phyloP scores from a whole-genome alignment of 495 filamentous ascomycete species.

The Tirmania nivea region DNA sequence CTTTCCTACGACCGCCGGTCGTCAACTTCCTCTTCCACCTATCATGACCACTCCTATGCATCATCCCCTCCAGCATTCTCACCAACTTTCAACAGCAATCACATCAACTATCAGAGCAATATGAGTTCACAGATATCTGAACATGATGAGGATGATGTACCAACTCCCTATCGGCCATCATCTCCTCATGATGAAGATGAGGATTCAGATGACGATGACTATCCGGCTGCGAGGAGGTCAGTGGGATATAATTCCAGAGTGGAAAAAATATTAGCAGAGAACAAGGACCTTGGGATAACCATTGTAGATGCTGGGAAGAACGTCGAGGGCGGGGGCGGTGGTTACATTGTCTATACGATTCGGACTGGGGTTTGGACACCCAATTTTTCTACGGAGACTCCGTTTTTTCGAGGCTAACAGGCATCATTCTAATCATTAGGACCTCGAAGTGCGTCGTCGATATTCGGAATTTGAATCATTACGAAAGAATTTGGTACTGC shows the following conservation, averaged over 20 bases:
- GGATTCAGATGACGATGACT: conserved; percentile 24
- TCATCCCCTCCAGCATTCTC: conserved; percentile 27
- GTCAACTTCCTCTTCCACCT: conserved; percentile 20
- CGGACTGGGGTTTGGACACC: conserved; percentile 54
- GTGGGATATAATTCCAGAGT: conserved; percentile 83
- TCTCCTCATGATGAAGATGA: conserved; percentile 29
- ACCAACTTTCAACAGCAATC: conserved; percentile 17
- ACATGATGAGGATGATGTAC: not conserved
- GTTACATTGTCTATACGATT: conserved; percentile 91
- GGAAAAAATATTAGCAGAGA: conserved; percentile 90
- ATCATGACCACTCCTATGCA: conserved; percentile 23
- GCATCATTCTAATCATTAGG: conserved; percentile 27
- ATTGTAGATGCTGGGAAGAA: conserved; percentile 94
- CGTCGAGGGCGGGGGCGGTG: conserved; percentile 60
- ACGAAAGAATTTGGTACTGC: conserved; percentile 60
- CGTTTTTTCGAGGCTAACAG: not conserved
- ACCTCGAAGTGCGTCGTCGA: conserved; percentile 77
- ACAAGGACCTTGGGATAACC: conserved; percentile 65
- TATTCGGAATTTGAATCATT: conserved; percentile 97
- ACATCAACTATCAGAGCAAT: not conserved
- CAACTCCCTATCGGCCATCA: not conserved
- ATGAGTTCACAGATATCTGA: not conserved
- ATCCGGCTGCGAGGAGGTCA: conserved; percentile 42
- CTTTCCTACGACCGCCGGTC: conserved; percentile 18
- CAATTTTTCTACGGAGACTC: not conserved